Base-by-base conservation (phyloP, 2,329 filamentous ascomycete genomes). In the Trichophyton benhamiae region DNA sequence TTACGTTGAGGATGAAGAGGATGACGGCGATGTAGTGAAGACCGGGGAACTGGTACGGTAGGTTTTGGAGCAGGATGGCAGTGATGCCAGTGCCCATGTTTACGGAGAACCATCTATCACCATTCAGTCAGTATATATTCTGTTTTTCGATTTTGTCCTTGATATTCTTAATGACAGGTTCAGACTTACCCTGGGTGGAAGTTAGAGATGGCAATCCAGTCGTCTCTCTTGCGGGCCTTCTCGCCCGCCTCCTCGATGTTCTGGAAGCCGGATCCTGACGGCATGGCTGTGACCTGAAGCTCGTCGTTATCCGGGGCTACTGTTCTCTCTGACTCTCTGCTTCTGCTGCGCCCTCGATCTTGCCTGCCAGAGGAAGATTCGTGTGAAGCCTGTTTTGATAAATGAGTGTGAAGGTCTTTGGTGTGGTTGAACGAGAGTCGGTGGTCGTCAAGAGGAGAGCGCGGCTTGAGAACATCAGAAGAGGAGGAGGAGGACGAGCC, bases 81-180 rank as follows among this genome's bases (percentile, higher is more conserved):
- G 86, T 82, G 44, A 88, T 82, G 20, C 85, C 86, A 0, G 85
- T 88, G 30, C 86, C 86, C 85, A 88, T 84, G 49, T 78, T 83
- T 36, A 80, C 78, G 2, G 79, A 75, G 68, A 84, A 84, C 82
- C 83, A 84, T 46, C 57, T 59, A 48, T 25, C 11, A 11, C 3
- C 20, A 4, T 11, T 46, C 42, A 59, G 42, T 27, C 15, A 6
- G 15, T 5, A 15, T 27, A 25, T 27, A 25, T 11, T 33, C 30
- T 13, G 33, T 38, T 38, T 13, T 25, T 25, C 22, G 22, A 25
- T 25, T 25, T 25, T 25, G 22, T 25, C 22, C 22, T 25, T 25
- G 22, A 25, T 25, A 25, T 25, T 25, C 3, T 25, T 3, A 25
- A 38, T 13, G 33, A 38, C 33, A 38, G 33, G 3, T 38, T 38